Base-by-base conservation (phyloP, 2,329 filamentous ascomycete species). In the Alternaria burnsii region DNA sequence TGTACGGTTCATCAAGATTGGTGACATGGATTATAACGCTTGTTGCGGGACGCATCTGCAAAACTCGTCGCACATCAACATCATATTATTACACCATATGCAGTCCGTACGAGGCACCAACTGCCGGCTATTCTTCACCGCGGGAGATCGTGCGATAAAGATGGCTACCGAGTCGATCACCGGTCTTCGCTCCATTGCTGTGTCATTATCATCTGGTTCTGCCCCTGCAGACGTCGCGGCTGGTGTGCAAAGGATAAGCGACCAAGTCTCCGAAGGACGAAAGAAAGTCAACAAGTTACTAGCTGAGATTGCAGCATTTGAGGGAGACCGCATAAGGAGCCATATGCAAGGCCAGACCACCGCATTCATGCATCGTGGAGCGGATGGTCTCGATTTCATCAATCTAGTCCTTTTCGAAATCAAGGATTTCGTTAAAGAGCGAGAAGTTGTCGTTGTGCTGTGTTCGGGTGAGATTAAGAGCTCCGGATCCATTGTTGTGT, bases 31-130 rank as follows among this genome's bases (percentile, higher is more conserved):
- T 26, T 74, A 72, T 54, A 77, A 77, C 44, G 71, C 74, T 7
- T 77, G 74, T 56, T 77, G 74, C 40, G 74, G 73, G 4, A 77
- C 74, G 14, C 74, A 77, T 62, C 64, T 77, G 3, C 71, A 74
- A 58, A 71, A 75, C 50, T 73, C 74, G 6, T 64, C 64, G 2
- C 74, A 77, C 48, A 73, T 77, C n/a, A 61, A 63, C 2, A 40
- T 75, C 9, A 71, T 77, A 9, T 41, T 77, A 4, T 58, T 77
- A 22, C 74, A 77, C 28, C 73, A 77, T 40, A 75, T 67, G 14
- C 70, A 74, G 38, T 68, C 67, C 4, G 58, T 75, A 9, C 70
- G 74, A 40, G 71, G 70, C 2, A 76, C 73, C 14, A 76, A 76
- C 41, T 76, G 70, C 46, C 58, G 73, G 1, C 60, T 77, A 0